Evolutionary conservation across 129 eudicot genomes (phyloP).

Genomic region (Ambrosia artemisiifolia): DNA sequence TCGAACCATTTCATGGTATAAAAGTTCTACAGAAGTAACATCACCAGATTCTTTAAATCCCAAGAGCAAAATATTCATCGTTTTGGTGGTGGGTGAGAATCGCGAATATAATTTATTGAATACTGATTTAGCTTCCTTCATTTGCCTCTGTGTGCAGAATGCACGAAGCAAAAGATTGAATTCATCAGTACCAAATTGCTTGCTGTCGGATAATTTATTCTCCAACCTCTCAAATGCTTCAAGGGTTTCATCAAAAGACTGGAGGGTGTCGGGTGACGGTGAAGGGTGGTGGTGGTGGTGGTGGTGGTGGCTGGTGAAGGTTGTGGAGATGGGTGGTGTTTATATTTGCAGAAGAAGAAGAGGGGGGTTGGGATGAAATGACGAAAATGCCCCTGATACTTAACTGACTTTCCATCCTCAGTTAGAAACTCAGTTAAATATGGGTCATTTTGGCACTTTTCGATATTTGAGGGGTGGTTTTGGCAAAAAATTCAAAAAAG

Average conservation of each 20-base stretch:
- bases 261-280: constrained; percentile 61
- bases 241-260: constrained; percentile 69
- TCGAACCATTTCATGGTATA: constrained; percentile 76
- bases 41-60: constrained; percentile 84
- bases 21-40: constrained; percentile 72
- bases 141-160: constrained; percentile 76
- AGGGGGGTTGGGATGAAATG: too few relatives aligned
- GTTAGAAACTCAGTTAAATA: too few relatives aligned
- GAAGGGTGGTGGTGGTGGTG: too few relatives aligned
- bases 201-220: constrained; percentile 33
- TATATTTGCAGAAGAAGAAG: too few relatives aligned
- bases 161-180: constrained; percentile 77
- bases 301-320: too few relatives aligned
- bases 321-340: too few relatives aligned
- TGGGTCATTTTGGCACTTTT: too few relatives aligned
- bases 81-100: constrained; percentile 65
- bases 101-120: constrained; percentile 52
- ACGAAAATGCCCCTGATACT: too few relatives aligned
- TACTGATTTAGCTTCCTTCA: constrained; percentile 76
- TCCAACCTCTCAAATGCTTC: constrained; percentile 81
- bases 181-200: constrained; percentile 67
- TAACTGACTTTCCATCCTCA: too few relatives aligned
- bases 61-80: constrained; percentile 81
- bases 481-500: too few relatives aligned
- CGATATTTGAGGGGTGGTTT: too few relatives aligned